Evolutionary conservation across 805 yeast genomes (phyloP), one percentile per base, ranked within the genome.

Genomic region (Wickerhamomyces mucosus): DNA sequence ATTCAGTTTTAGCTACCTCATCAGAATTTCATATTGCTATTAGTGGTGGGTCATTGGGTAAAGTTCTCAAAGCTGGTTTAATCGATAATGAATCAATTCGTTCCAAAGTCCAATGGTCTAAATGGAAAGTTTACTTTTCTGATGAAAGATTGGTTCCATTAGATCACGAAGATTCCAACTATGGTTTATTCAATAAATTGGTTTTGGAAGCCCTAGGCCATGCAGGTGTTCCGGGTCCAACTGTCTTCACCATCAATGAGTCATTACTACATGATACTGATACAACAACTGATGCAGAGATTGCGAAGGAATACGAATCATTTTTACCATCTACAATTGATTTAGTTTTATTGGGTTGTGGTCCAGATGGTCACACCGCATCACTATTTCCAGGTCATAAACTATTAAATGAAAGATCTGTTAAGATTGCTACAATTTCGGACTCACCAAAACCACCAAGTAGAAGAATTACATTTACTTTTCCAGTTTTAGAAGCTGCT

Each of bases 361-460:
- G 96, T 7, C 96, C 96, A 21, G 96, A 86, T 50, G 96, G 96
- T 23, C 96, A 86, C 56, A 86, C 95, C 5, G 83, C 95, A 60
- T 86, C 96, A 1, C 63, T 86, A 40, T 86, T 86, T 71, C 96
- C 96, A 10, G 86, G 79, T 5, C 95, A 85, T 54, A 46, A 55
- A 38, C 65, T 84, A 46, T 63, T 86, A 35, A 41, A 67, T 22
- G 89, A 79, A 50, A 53, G 59, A 18, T 30, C 52, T 8, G 59
- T 64, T 38, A 55, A 57, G 26, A 77, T 86, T 35, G 73, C 88
- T 8, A 58, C 72, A 47, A 72, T 88, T 40, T 65, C 67, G 31
- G 89, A 86, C 53, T 81, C 94, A 9, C 96, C 96, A 55, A 88
- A 88, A 58, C 95, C 94, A 20, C 96, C 96, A 25, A 78, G 88